Percentiles rank a stretch among this genome's conserved stretches.
Evolutionary conservation across 192 early-diverging fungal species (phyloP).

Genomic region (Backusella liffmaniae): DNA sequence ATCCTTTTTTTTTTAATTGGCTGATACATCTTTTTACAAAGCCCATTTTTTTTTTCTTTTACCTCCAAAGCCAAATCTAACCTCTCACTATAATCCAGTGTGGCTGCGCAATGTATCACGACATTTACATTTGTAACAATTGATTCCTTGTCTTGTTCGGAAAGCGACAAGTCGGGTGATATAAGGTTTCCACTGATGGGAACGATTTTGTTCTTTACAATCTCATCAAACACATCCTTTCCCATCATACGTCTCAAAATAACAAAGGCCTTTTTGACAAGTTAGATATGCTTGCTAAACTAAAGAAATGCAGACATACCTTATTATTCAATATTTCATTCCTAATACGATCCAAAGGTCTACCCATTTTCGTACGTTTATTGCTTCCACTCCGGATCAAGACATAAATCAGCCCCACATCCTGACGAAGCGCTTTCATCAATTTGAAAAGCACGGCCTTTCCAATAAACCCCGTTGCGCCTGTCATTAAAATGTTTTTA

Average conservation of each 20-base stretch:
- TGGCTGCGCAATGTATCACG: conserved; percentile 52
- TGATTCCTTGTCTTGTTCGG: conserved; percentile 36
- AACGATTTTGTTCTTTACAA: conserved; percentile 42
- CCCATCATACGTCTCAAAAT: conserved; percentile 35
- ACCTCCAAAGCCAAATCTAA: conserved; percentile 52
- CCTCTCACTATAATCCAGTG: conserved; percentile 49
- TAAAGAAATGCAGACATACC: background rate
- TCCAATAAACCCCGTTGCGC: conserved; percentile 54
- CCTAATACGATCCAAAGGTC: conserved; percentile 30
- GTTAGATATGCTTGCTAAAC: too few species aligned
- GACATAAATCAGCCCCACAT: conserved; percentile 34
- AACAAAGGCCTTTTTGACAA: conserved; percentile 38
- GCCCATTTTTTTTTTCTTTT: background rate
- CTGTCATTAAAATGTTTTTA: conserved; percentile 47
- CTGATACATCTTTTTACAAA: background rate
- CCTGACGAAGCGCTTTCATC: conserved; percentile 37
- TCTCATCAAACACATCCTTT: conserved; percentile 35
- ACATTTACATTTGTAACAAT: conserved; percentile 42
- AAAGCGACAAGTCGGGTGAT: conserved; percentile 41
- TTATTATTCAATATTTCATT: conserved; percentile 37
- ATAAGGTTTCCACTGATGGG: conserved; percentile 49
- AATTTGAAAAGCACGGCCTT: conserved; percentile 54
- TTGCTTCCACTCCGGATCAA: conserved; percentile 34
- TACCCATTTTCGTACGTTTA: conserved; percentile 37
- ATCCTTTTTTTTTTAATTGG: too few species aligned